Base-by-base conservation (phyloP, 805 yeast genomes). In the Isabelozyma gotoi region DNA sequence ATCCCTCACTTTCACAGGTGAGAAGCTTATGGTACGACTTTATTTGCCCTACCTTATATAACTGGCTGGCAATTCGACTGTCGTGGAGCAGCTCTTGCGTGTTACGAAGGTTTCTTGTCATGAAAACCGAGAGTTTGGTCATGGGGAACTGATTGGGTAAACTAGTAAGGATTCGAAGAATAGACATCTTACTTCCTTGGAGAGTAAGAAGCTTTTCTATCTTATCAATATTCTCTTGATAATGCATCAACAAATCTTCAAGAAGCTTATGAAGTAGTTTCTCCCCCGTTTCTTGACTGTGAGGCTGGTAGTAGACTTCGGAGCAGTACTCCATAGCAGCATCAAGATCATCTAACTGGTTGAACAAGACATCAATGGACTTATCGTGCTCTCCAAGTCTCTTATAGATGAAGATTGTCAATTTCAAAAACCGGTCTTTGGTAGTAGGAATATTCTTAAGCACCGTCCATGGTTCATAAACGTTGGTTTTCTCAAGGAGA, bases 251-350 rank as follows among this genome's bases (percentile, higher is more conserved):
- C 27, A 74, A 55, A 46, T 74, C 75, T 34, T 75, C 77, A 19
- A 84, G 58, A 17, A 83, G 63, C 33, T 68, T 71, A 40, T 78
- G 78, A n/a, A 85, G 65, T 7, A 78, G 59, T 4, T 57, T 45
- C 19, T 60, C 49, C 2, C 88, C 86, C 0, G 40, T 41, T n/a
- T 53, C 56, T 8, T 59, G 33, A 38, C 75, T 69, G 2, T 52
- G 44, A 1, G 64, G 61, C 34, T 50, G 57, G 19, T 41, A 44
- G 47, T 74, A 77, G 0, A 86, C 64, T 3, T 67, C 66, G 1
- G 75, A 61, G 48, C 94, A 83, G 53, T 86, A 86, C 2, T 64
- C 57, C 46, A 84, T 74, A 0, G 96, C 86, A n/a, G 69, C 65
- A 16, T 62, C 62, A 38, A 78, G 73, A 55, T 85, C 85, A 3